A percentile compares a stretch with the other conserved stretches of the same genome.
Conservation (phyloP, 306 rosid genomes). For the Quercus bicolor region DNA sequence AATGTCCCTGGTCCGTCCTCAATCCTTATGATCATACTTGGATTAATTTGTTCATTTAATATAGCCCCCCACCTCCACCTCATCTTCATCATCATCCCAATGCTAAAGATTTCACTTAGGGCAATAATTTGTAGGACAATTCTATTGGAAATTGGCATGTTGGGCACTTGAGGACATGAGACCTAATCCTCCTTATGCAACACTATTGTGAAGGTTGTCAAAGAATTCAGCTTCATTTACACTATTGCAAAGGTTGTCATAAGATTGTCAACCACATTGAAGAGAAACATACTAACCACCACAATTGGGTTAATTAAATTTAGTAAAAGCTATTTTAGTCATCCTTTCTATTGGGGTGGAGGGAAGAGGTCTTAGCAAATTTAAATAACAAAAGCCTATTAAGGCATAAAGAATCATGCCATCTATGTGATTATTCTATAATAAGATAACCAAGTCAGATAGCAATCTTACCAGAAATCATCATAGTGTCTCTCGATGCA, state of each 20-base stretch:
- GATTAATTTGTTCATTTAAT: background rate
- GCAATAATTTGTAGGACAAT: background rate
- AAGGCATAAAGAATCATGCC: too few relatives aligned
- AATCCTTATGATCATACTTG: background rate
- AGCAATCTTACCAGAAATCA: slow-evolving; percentile 63
- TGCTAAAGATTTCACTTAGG: background rate
- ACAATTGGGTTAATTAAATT: background rate
- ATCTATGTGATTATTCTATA: background rate
- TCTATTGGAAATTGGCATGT: background rate
- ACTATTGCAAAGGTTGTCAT: too few relatives aligned
- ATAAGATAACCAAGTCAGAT: background rate
- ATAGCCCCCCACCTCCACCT: background rate
- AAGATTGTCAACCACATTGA: background rate
- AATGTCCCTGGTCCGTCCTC: background rate
- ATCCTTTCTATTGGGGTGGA: background rate
- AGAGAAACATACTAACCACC: background rate
- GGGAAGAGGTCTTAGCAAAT: background rate
- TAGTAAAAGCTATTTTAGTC: background rate
- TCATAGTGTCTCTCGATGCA: slow-evolving; percentile 90
- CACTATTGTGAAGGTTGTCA: background rate
- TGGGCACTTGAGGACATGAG: background rate
- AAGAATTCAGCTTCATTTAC: background rate
- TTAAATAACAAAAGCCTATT: background rate
- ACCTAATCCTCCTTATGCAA: background rate
- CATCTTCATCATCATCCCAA: background rate